phyloP scores from a whole-genome alignment of 169 alveolate genomes.

The Eimeria maxima region DNA sequence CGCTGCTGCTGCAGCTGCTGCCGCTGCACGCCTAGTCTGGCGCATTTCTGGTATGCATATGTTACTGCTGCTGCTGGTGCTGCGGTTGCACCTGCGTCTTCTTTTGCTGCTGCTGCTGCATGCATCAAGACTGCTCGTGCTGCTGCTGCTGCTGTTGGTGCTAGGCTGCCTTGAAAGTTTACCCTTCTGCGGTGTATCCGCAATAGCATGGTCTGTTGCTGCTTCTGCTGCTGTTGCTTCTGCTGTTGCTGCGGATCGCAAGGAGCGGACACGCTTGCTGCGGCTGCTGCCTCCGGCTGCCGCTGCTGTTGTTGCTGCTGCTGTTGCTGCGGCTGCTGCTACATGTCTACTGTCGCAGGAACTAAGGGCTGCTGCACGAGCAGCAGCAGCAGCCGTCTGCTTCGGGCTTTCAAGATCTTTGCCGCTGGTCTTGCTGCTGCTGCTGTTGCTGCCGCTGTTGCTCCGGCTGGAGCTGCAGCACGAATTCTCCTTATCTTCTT shows the following conservation, averaged over 20 bases:
- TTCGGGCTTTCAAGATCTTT: neutral
- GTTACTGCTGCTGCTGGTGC: conserved; percentile 57
- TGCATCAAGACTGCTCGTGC: neutral
- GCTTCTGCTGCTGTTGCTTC: too few relatives aligned
- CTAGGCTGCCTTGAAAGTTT: neutral
- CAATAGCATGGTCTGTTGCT: conserved; percentile 42
- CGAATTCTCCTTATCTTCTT: conserved; percentile 24
- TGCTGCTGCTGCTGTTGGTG: conserved; percentile 56
- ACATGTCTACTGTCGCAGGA: too few relatives aligned
- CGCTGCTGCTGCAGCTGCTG: neutral
- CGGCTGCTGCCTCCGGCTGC: conserved; percentile 60
- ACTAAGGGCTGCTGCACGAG: neutral
- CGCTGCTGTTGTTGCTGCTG: neutral
- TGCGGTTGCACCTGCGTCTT: conserved; percentile 30
- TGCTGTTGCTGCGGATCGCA: neutral
- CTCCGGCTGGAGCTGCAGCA: neutral
- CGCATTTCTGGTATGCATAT: neutral
- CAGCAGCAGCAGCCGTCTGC: neutral
- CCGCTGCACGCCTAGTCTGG: too few relatives aligned
- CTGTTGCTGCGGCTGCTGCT: neutral
- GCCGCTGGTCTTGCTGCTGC: neutral
- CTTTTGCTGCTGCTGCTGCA: conserved; percentile 43
- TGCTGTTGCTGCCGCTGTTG: conserved; percentile 12
- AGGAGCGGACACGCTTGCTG: conserved; percentile 13
- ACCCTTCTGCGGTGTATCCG: conserved; percentile 34